Conservation (phyloP, 2,329 filamentous ascomycete species). For the Xylaria hypoxylon region DNA sequence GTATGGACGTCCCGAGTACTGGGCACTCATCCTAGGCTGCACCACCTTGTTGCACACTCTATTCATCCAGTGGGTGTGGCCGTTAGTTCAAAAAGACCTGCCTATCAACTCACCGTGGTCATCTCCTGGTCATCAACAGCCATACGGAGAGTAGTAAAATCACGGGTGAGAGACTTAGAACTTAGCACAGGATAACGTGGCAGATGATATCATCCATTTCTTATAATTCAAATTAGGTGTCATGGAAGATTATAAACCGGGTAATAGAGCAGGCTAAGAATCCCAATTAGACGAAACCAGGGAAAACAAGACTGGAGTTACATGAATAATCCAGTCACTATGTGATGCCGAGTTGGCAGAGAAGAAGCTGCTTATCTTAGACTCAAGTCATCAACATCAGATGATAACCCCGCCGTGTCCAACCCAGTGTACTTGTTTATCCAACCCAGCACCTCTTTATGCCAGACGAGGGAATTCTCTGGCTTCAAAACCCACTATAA, state of each 20-base stretch:
- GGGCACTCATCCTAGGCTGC: constrained; percentile 26
- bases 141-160: not conserved
- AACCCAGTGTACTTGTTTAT: constrained; percentile 72
- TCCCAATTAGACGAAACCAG: not conserved
- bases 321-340: not conserved
- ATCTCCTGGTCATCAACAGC: no score
- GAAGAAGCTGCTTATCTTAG: constrained; percentile 32
- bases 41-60: constrained; percentile 13
- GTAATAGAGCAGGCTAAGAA: not conserved
- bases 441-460: constrained; percentile 85
- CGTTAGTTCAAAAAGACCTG: not conserved
- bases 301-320: not conserved
- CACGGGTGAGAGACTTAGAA: not conserved
- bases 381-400: constrained; percentile 39
- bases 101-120: not conserved
- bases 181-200: not conserved
- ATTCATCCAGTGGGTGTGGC: constrained; percentile 31
- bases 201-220: not conserved
- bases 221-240: not conserved
- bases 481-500: constrained; percentile 86
- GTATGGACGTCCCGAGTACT: constrained; percentile 27
- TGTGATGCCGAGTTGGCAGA: not conserved
- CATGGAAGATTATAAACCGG: not conserved
- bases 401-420: constrained; percentile 45
- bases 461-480: constrained; percentile 92